These are phyloP conservation scores for Wickerhamiella qilinensis DNA, from an alignment of 805 yeast genomes.

Conservation along the genomic window DNA sequence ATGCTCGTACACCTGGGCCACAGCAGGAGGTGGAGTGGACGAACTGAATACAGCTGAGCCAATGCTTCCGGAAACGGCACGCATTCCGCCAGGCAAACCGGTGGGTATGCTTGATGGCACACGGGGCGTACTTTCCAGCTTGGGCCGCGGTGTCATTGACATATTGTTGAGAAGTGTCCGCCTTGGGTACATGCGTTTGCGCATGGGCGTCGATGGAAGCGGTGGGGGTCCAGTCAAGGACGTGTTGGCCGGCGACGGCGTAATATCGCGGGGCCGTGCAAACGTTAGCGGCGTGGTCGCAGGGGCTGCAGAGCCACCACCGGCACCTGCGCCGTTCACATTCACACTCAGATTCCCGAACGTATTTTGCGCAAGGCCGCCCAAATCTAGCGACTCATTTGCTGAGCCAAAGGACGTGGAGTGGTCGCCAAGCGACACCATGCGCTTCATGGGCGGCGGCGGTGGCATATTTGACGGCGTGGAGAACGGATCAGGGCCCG, in stretches of 20 bases:
- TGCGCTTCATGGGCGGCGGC: not conserved
- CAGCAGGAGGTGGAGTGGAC: not conserved
- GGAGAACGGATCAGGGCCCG: not conserved
- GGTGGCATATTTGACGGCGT: conserved; percentile 1
- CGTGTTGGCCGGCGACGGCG: not conserved
- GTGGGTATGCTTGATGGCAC: not conserved
- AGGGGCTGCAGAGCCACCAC: not conserved
- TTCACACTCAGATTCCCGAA: too few relatives aligned
- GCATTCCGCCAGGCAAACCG: not conserved
- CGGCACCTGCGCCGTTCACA: too few relatives aligned
- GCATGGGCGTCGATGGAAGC: not conserved
- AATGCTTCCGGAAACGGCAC: not conserved
- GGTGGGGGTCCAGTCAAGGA: not conserved
- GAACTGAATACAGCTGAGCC: not conserved
- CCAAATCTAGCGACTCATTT: not conserved
- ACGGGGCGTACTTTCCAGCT: not conserved
- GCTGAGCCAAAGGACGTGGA: not conserved
- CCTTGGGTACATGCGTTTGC: not conserved
- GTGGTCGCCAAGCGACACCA: not conserved
- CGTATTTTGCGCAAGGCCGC: too few relatives aligned
- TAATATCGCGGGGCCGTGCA: not conserved
- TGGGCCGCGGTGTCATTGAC: not conserved
- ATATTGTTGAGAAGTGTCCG: not conserved
- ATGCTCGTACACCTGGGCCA: not conserved
- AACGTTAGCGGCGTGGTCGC: not conserved